Conservation (phyloP, 2,329 filamentous ascomycete genomes). For the Chlorencoelia australis region DNA sequence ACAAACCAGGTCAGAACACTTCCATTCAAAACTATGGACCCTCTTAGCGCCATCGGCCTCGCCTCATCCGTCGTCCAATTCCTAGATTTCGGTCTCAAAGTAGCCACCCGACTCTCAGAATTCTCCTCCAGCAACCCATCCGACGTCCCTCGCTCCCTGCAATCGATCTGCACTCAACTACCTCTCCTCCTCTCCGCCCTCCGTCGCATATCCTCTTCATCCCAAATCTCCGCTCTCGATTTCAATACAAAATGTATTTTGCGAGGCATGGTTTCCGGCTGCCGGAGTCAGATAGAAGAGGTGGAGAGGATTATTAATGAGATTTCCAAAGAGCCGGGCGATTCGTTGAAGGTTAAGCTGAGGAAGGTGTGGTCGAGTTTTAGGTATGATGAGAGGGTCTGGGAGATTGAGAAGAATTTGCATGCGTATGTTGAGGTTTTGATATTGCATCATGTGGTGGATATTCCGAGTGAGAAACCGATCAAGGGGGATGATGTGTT, state of each 20-base stretch:
- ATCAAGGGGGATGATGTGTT: constrained; percentile 7
- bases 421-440: constrained; percentile 16
- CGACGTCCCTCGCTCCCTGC: constrained; percentile 9
- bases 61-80: constrained; percentile 2
- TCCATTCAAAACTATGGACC: constrained; percentile 13
- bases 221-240: constrained; percentile 8
- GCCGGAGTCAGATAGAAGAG: constrained; percentile 5
- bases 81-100: neutral
- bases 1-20: too few species aligned
- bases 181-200: constrained; percentile 12
- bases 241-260: constrained; percentile 17
- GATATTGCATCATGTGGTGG: constrained; percentile 16
- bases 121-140: constrained; percentile 5
- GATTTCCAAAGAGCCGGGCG: constrained; percentile 8
- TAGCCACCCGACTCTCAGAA: constrained; percentile 7
- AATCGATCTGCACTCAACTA: constrained; percentile 9
- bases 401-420: constrained; percentile 14
- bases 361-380: constrained; percentile 14
- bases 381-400: constrained; percentile 14
- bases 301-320: constrained; percentile 11
- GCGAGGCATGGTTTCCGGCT: constrained; percentile 11
- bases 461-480: constrained; percentile 6
- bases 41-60: constrained; percentile 15
- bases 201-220: constrained; percentile 5
- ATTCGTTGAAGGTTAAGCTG: constrained; percentile 11